Evolutionary conservation across 73 alveolate genomes (phyloP).

Genomic region (Tetrahymena thermophila): DNA sequence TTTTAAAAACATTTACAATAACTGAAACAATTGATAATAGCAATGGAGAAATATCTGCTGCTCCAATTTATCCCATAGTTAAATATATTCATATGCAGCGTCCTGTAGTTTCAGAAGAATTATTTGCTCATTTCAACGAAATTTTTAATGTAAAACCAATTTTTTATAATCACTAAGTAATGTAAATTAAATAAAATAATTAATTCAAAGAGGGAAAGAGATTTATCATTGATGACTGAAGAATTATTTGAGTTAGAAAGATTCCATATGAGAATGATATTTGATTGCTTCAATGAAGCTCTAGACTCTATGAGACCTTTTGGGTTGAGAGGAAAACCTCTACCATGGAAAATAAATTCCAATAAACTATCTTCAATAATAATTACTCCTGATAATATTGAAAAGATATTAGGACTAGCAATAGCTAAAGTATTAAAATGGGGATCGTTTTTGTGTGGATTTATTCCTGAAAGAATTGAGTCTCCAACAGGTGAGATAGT

Average conservation of each 20-base stretch:
- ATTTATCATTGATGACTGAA: neutral
- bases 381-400: slow-evolving; percentile 21
- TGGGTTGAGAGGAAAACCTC: slow-evolving; percentile 52
- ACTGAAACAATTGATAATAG: slow-evolving; percentile 20
- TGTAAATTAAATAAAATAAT: neutral
- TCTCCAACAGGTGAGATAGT: slow-evolving; percentile 32
- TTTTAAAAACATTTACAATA: slow-evolving; percentile 20
- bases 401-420: slow-evolving; percentile 29
- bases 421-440: slow-evolving; percentile 38
- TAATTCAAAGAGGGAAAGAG: slow-evolving; percentile 14
- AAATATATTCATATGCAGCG: slow-evolving; percentile 24
- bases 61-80: slow-evolving; percentile 24
- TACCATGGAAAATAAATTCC: slow-evolving; percentile 46
- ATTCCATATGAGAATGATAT: slow-evolving; percentile 43
- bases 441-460: slow-evolving; percentile 47
- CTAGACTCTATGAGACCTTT: slow-evolving; percentile 44
- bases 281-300: slow-evolving; percentile 49
- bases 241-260: slow-evolving; percentile 16
- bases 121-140: slow-evolving; percentile 16
- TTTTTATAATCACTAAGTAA: neutral
- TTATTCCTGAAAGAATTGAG: slow-evolving; percentile 27
- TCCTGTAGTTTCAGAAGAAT: slow-evolving; percentile 34
- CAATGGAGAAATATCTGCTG: slow-evolving; percentile 26
- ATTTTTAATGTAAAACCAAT: neutral
- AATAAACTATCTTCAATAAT: slow-evolving; percentile 8